phyloP scores from a whole-genome alignment of 1,284 basidiomycete species.

The Malassezia furfur region DNA sequence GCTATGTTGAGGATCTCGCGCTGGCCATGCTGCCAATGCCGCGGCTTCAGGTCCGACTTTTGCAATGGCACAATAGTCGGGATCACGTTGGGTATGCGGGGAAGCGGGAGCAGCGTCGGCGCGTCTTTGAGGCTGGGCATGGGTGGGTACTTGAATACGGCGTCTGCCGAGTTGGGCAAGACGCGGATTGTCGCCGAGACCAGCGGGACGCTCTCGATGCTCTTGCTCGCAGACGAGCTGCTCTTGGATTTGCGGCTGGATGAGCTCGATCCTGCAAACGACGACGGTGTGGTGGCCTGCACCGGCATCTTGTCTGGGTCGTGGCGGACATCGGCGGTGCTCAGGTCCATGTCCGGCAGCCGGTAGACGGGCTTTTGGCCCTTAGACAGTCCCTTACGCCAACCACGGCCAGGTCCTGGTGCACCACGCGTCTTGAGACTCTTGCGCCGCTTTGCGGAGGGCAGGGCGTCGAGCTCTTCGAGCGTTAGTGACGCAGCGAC shows the following conservation, averaged over 20 bases:
- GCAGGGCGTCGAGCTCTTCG: conserved; percentile 43
- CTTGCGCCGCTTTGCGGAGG: conserved; percentile 42
- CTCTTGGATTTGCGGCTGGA: conserved; percentile 20
- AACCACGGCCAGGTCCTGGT: conserved; percentile 41
- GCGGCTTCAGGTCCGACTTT: conserved; percentile 11
- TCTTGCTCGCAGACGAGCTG: conserved; percentile 20
- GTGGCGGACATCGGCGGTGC: conserved; percentile 18
- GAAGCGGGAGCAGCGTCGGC: conserved; percentile 28
- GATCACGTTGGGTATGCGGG: conserved; percentile 26
- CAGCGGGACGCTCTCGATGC: not conserved
- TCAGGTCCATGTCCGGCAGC: conserved; percentile 23
- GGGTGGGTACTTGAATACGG: conserved; percentile 30
- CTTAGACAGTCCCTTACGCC: conserved; percentile 45
- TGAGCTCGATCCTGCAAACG: not conserved
- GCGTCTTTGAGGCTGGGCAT: conserved; percentile 23
- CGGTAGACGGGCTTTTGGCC: conserved; percentile 44
- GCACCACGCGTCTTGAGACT: conserved; percentile 41
- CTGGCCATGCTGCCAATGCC: conserved; percentile 25
- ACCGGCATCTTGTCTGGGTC: conserved; percentile 13
- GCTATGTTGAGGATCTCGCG: conserved; percentile 35
- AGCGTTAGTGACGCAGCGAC: conserved; percentile 24
- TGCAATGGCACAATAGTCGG: conserved; percentile 23
- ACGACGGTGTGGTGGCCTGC: conserved; percentile 14
- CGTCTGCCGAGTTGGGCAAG: conserved; percentile 11
- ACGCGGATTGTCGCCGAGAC: conserved; percentile 4